Evolutionary conservation across 2,329 filamentous ascomycete genomes (phyloP), one percentile per base, ranked within the genome.

Genomic region (Trichoderma arundinaceum): DNA sequence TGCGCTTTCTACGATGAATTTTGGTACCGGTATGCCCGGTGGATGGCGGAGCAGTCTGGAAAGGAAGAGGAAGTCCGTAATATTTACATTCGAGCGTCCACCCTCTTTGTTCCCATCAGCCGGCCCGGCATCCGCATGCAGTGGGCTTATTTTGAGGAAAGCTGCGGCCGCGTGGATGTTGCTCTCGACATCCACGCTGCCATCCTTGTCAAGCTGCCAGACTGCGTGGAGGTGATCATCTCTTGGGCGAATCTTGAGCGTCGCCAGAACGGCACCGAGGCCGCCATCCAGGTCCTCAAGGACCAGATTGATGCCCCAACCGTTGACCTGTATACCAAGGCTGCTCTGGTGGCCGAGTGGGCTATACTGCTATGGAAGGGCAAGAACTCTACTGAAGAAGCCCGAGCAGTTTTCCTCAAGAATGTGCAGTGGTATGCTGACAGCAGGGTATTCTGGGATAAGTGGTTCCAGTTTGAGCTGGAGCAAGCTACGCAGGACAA

Each of bases 1-100:
- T 96, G 92, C 73, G 94, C 95, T 15, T 90, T 96, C 71, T 97
- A 99, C 75, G 94, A 98, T 57, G 94, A 98, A 75, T 96, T 98
- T 77, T 99, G 95, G 95, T 88, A 96, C 73, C 90, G 95, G n/a
- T 99, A 97, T 77, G 92, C 91, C 15, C 85, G 94, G 46, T 99
- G 95, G 95, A 96, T 97, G 91, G 84, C 86, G 66, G 88, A 88
- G 0, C 92, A 96, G 74, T 80, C 87, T 1, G 88, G 84, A 71
- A 97, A 96, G 76, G 88, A 93, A 52, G 92, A 97, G 75, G 94
- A 97, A 74, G 90, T 94, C 6, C 90, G 95, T 65, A 94, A 92
- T 77, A 95, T 98, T 69, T 98, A 96, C 75, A 88, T 94, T 75
- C 88, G 93, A 65, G 95, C 94, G 9, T 89, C 91, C 70, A 93